A percentile compares a stretch with the other conserved stretches of the same genome.
phyloP scores from a whole-genome alignment of 495 filamentous ascomycete genomes.

The Neurospora terricola region DNA sequence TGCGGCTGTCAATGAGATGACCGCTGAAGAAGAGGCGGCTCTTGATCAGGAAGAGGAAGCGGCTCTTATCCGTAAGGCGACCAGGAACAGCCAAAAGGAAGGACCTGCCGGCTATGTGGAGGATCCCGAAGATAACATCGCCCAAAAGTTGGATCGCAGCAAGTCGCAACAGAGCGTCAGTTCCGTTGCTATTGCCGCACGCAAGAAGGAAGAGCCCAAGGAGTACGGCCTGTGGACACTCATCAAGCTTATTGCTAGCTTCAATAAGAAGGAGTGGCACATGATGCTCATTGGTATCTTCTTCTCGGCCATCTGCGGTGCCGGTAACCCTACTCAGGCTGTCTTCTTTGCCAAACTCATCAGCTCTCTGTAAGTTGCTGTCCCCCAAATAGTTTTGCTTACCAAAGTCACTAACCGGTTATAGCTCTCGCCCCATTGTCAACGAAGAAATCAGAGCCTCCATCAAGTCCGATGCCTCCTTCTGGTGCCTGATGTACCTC shows the following conservation, averaged over 20 bases:
- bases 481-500: slow-evolving; percentile 91
- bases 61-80: slow-evolving; percentile 36
- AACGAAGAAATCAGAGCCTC: slow-evolving; percentile 22
- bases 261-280: slow-evolving; percentile 67
- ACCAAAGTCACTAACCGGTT: slow-evolving; percentile 8
- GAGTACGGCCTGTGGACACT: slow-evolving; percentile 70
- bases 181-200: slow-evolving; percentile 53
- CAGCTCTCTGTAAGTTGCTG: slow-evolving; percentile 30
- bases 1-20: slow-evolving; percentile 47
- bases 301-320: slow-evolving; percentile 71
- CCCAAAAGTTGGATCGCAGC: slow-evolving; percentile 46
- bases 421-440: slow-evolving; percentile 24
- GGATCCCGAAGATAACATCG: slow-evolving; percentile 53
- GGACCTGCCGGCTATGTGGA: slow-evolving; percentile 20
- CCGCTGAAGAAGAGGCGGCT: slow-evolving; percentile 34
- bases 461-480: slow-evolving; percentile 61
- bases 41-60: slow-evolving; percentile 34
- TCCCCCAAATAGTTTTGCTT: not conserved
- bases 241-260: slow-evolving; percentile 71
- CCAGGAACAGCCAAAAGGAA: slow-evolving; percentile 10
- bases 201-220: slow-evolving; percentile 32
- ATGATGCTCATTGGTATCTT: slow-evolving; percentile 69
- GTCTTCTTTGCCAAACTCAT: slow-evolving; percentile 90
- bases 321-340: slow-evolving; percentile 76
- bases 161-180: slow-evolving; percentile 61